Base-by-base conservation (phyloP, 116 monocot genomes). In the Cymodocea nodosa region DNA sequence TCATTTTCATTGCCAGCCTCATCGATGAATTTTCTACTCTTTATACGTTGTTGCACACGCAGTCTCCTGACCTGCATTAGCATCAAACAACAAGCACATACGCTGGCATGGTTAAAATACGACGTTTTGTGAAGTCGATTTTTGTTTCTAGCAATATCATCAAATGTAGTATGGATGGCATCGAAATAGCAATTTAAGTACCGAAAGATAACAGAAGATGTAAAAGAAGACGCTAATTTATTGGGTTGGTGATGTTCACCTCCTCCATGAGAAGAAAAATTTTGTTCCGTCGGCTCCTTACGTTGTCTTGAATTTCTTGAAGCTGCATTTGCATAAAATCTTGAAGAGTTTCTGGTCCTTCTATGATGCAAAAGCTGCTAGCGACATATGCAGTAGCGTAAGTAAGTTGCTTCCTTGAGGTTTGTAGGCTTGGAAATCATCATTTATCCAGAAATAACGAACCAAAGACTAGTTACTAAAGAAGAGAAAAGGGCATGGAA, bases 191-290 rank as follows among this genome's bases (percentile, higher is more conserved):
- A 6, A 40, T 40, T 40, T 40, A 40, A 6, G 10, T 2, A 40
- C 40, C 40, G 10, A 40, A 40, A 40, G 44, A 44, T 44, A n/a
- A 0, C 12, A 44, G 44, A 44, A 6, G 44, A 44, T 10, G 44
- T 12, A 44, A 8, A 44, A 7, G 7, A 10, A 7, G 44, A 30
- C 30, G 30, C 16, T 36, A 25, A 68, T 66, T 25, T 52, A 37
- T 10, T 10, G 18, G 37, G 11, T 9, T 25, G 15, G 5, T n/a
- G 15, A 13, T 25, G 25, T 53, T 36, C 56, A 89, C 94, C 87
- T 94, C 94, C 87, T 94, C 94, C 94, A 94, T 94, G 51, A 87
- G 84, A 65, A 94, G 89, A 70, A 94, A 94, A 22, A 89, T 94
- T 80, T 89, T 94, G 73, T 86, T 94, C 35, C 94, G 69, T 3